A percentile compares a stretch with the other conserved stretches of the same genome.
These are phyloP conservation scores for Borovskyia barvae DNA, from an alignment of 208 protist genomes.

Conservation along the genomic window DNA sequence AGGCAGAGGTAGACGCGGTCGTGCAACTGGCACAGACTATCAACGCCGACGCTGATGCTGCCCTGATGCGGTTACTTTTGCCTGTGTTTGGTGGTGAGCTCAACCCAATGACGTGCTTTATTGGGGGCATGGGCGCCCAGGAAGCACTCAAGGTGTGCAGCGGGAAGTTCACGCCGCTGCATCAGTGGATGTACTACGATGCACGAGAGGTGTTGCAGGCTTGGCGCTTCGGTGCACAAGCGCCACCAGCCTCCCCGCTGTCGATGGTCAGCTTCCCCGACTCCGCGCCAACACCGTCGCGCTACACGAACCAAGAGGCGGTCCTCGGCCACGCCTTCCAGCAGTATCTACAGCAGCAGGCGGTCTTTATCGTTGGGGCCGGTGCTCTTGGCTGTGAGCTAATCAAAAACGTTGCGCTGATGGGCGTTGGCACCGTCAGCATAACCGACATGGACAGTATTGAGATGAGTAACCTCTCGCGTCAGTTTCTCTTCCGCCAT, in stretches of 20 bases:
- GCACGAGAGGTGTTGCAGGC: conserved; percentile 85
- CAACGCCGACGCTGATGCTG: conserved; percentile 24
- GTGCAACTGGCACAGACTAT: conserved; percentile 27
- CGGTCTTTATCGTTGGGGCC: conserved; percentile 96
- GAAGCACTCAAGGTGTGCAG: conserved; percentile 95
- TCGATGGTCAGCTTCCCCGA: conserved; percentile 2
- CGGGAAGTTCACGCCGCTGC: conserved; percentile 96
- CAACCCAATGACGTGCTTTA: conserved; percentile 91
- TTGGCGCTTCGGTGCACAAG: conserved; percentile 27
- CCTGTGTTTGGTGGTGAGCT: conserved; percentile 74
- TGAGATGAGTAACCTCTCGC: conserved; percentile 99
- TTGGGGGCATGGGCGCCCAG: conserved; percentile 95
- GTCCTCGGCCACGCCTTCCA: conserved; percentile 94
- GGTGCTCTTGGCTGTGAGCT: conserved; percentile 99
- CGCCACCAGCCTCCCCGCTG: background rate
- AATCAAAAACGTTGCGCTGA: conserved; percentile 98
- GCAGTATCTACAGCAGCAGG: conserved; percentile 72
- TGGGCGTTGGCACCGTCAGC: conserved; percentile 94
- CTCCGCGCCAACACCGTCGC: conserved; percentile 16
- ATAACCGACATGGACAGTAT: conserved; percentile 99
- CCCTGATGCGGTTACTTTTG: conserved; percentile 42
- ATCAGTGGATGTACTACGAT: conserved; percentile 97
- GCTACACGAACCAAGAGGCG: conserved; percentile 96
- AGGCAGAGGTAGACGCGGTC: conserved; percentile 35
- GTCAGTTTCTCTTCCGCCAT: conserved; percentile 99